phyloP scores from a whole-genome alignment of 345 rosid species.

The Arabis alpina region DNA sequence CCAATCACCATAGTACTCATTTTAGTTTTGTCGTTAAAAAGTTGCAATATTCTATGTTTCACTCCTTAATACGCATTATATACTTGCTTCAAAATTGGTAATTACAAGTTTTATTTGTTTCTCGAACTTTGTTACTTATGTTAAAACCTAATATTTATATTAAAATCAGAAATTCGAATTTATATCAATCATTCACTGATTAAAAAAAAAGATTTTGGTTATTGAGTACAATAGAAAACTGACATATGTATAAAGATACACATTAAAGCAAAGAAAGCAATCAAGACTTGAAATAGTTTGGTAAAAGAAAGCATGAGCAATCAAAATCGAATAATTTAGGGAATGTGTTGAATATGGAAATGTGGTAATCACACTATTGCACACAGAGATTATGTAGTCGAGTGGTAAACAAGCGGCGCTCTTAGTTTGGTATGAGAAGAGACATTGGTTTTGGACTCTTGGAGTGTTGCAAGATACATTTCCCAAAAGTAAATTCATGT shows the following conservation, averaged over 20 bases:
- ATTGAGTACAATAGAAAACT: too few relatives aligned
- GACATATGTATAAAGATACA: too few relatives aligned
- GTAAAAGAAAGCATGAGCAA: background rate
- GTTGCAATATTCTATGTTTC: background rate
- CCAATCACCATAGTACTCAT: background rate
- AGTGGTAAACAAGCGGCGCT: constrained; percentile 37
- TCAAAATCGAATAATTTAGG: constrained; percentile 11
- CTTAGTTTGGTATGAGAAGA: constrained; percentile 16
- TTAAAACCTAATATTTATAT: background rate
- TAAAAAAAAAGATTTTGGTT: background rate
- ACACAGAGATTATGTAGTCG: constrained; percentile 22
- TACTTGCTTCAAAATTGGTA: constrained; percentile 7
- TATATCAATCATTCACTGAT: background rate
- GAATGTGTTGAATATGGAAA: constrained; percentile 16
- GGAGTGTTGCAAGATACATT: background rate
- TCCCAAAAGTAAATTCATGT: too few relatives aligned
- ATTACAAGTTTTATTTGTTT: background rate
- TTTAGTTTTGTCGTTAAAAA: background rate
- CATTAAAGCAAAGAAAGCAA: constrained; percentile 1
- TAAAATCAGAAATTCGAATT: too few relatives aligned
- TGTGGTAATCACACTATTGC: constrained; percentile 20
- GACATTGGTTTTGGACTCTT: constrained; percentile 29
- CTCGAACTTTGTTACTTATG: background rate
- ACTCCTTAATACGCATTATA: background rate
- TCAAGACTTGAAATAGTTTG: constrained; percentile 15